Percentiles rank a stretch among this genome's conserved stretches.
Conservation (phyloP, 2,329 filamentous ascomycete genomes). For the Aspergillus uvarum region DNA sequence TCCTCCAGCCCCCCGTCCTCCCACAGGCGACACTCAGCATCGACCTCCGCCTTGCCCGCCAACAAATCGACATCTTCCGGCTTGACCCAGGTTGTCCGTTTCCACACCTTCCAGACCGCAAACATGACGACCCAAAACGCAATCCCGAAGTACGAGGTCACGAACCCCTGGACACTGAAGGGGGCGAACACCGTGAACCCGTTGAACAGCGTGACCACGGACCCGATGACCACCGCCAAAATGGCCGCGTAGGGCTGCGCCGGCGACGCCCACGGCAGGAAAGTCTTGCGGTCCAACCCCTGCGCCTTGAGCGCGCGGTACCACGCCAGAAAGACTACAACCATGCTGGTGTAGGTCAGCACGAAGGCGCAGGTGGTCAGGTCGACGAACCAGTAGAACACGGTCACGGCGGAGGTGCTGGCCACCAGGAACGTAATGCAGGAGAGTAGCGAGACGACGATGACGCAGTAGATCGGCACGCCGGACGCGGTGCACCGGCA, state of each 20-base stretch:
- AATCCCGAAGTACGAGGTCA: conserved; percentile 53
- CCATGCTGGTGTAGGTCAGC: conserved; percentile 60
- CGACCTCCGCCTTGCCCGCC: no score
- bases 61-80: no score
- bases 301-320: no score
- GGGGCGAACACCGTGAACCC: conserved; percentile 52
- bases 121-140: conserved; percentile 46
- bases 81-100: conserved; percentile 26
- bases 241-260: conserved; percentile 63
- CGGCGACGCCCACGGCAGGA: no score
- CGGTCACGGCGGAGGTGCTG: conserved; percentile 52
- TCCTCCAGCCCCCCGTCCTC: no score
- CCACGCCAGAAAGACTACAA: conserved; percentile 66
- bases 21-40: no score
- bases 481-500: conserved; percentile 59
- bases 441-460: conserved; percentile 62
- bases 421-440: conserved; percentile 65
- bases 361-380: conserved; percentile 44
- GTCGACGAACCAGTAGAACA: conserved; percentile 70
- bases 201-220: conserved; percentile 64
- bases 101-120: conserved; percentile 36
- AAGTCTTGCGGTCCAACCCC: no score
- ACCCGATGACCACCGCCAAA: conserved; percentile 54
- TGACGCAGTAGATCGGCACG: conserved; percentile 70
- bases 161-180: conserved; percentile 48